Base-by-base conservation (phyloP, 345 rosid genomes). In the Camelina hispida region DNA sequence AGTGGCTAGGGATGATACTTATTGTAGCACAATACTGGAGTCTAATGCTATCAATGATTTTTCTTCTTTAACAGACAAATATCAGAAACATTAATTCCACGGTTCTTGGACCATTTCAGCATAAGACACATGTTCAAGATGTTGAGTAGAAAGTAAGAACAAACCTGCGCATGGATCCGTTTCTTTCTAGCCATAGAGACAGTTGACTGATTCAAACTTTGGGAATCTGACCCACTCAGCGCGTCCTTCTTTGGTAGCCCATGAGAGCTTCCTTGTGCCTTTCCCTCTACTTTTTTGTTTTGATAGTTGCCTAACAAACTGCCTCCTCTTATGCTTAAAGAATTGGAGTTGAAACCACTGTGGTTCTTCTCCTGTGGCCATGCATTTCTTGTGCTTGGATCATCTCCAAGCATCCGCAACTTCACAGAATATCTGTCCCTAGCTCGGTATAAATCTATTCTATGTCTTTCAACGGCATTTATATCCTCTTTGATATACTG, bases 131-230 rank as follows among this genome's bases (percentile, higher is more conserved):
- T 44, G 51, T 55, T 57, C 50, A 58, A 70, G 66, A 77, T 69
- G 59, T 44, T 44, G 30, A 62, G 43, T 10, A 37, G 30, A 71
- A 51, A 58, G 69, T 59, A 62, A 78, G 77, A 35, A 76, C 89
- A 63, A 78, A 95, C 97, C 98, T 92, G 98, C 51, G 89, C 76
- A 77, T 88, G 98, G 66, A 95, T 87, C 61, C 97, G 94, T 79
- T 88, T 95, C 80, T 95, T 95, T 78, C 91, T 88, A 48, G 86
- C 85, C 72, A 93, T 85, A 43, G 90, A 80, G 25, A 85, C 80
- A 77, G 92, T 80, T 59, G 93, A 89, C 57, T 84, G 98, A 77
- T 85, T 92, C 73, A 79, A 69, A 62, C 85, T 79, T 70, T 88
- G 97, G n/a, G 90, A 82, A 54, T 95, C 94, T 51, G 94, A 81